Base-by-base conservation (phyloP, 2,329 filamentous ascomycete genomes). In the Mollisia scopiformis region DNA sequence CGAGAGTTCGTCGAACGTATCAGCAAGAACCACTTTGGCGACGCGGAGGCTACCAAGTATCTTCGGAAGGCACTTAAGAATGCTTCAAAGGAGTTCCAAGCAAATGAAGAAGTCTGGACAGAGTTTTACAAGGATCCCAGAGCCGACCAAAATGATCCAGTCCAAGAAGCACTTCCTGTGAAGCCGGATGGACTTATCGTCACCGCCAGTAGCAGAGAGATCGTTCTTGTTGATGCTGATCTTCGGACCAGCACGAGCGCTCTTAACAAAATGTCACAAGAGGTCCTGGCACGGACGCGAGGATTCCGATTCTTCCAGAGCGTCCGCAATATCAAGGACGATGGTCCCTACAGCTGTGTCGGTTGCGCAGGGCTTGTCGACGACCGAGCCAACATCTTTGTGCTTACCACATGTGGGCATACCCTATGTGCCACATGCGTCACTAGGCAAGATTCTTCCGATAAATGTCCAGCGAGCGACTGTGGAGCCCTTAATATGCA, bases 401-500 rank as follows among this genome's bases (percentile, higher is more conserved):
- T 52, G 41, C 1, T 23, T 3, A 46, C 37, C 6, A 5, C 23
- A 6, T 54, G 54, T 25, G 54, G 54, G n/a, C 54, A 56, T 19
- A 6, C 43, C 35, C 27, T 46, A 7, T 53, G 41, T 27, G n/a
- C n/a, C n/a, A n/a, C n/a, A n/a, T n/a, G n/a, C n/a, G n/a, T n/a
- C n/a, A n/a, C n/a, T n/a, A n/a, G n/a, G n/a, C n/a, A n/a, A n/a
- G n/a, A n/a, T n/a, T n/a, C n/a, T n/a, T n/a, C n/a, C n/a, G n/a
- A n/a, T n/a, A n/a, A n/a, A n/a, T 84, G 82, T 59, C 66, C 69
- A 2, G 74, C 77, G 1, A 5, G 59, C 1, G 75, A 74, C 10
- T 85, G 83, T 19, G n/a, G n/a, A 64, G 68, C 69, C 2, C 75
- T 74, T 1, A 66, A 78, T 46, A 69, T 74, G 33, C 61, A 65